Conservation (phyloP, 1,139 yeast genomes). For the Diutina catenulata region DNA sequence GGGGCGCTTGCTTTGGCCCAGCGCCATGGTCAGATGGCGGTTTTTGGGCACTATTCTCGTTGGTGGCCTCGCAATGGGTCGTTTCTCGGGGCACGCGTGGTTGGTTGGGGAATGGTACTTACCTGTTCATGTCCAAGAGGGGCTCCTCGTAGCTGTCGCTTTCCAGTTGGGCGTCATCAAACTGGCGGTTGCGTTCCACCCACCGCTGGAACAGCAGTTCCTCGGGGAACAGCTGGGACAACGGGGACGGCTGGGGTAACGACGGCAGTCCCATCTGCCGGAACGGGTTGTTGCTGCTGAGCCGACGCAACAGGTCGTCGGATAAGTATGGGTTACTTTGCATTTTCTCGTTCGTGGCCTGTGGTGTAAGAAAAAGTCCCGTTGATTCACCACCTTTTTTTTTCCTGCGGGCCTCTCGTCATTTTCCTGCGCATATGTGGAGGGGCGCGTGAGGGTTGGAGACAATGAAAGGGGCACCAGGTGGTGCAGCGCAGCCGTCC, state of each 20-base stretch:
- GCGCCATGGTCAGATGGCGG: no score
- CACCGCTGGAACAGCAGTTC: conserved; percentile 3
- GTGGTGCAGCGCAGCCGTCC: no score
- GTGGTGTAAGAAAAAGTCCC: background rate
- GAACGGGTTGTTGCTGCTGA: conserved; percentile 52
- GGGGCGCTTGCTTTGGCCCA: no score
- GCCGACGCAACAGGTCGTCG: conserved; percentile 13
- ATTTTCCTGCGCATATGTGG: background rate
- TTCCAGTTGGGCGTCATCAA: background rate
- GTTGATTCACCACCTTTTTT: background rate
- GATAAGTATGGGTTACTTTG: background rate
- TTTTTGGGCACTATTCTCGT: no score
- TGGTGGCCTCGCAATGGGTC: no score
- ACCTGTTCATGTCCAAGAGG: conserved; percentile 6
- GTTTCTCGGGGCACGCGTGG: no score
- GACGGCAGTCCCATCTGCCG: conserved; percentile 17
- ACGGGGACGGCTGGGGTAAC: background rate
- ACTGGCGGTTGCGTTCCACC: conserved; percentile 5
- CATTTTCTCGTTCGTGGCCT: background rate
- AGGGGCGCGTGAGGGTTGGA: no score
- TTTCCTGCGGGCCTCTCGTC: conserved; percentile 14
- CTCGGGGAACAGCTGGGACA: conserved; percentile 4
- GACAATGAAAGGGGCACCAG: no score
- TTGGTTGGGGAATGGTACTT: no score
- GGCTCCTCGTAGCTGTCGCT: background rate